These are phyloP conservation scores for Podila epicladia DNA, from an alignment of 192 early-diverging fungal genomes.

Conservation along the genomic window DNA sequence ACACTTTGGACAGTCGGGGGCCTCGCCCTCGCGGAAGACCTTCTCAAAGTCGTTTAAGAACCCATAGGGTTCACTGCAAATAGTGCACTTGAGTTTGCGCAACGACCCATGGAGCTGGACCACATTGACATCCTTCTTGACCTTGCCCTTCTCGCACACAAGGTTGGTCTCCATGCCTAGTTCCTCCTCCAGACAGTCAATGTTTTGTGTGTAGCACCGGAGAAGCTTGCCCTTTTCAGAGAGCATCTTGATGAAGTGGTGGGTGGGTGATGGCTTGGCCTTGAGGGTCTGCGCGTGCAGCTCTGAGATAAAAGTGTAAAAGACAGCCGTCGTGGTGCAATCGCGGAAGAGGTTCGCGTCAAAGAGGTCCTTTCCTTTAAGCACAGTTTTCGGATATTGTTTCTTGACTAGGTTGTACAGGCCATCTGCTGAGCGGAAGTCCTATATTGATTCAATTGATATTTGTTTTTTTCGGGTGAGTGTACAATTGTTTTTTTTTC, in stretches of 20 bases:
- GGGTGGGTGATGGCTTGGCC: conserved; percentile 85
- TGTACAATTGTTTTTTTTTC: too few relatives aligned
- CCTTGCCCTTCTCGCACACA: conserved; percentile 47
- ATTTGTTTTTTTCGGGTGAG: too few relatives aligned
- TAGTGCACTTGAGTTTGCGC: conserved; percentile 85
- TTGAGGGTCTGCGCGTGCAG: conserved; percentile 76
- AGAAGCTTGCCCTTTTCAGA: conserved; percentile 80
- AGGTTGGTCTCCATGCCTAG: conserved; percentile 68
- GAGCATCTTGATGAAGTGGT: conserved; percentile 84
- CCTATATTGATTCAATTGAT: conserved; percentile 54
- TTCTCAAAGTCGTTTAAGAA: conserved; percentile 68
- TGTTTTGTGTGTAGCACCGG: conserved; percentile 97
- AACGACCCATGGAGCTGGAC: conserved; percentile 96
- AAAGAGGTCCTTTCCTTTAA: conserved; percentile 86
- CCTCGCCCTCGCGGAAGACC: conserved; percentile 75
- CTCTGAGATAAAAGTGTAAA: conserved; percentile 89
- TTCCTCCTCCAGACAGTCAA: conserved; percentile 89
- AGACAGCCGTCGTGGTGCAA: conserved; percentile 67
- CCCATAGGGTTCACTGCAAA: conserved; percentile 76
- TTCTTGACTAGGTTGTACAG: conserved; percentile 88
- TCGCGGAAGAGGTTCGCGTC: conserved; percentile 84
- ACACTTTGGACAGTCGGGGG: conserved; percentile 74
- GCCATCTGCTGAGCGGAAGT: conserved; percentile 85
- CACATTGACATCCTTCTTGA: conserved; percentile 69
- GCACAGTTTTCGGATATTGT: conserved; percentile 73